These are phyloP conservation scores for Lichtheimia hyalospora DNA, from an alignment of 371 early-diverging fungal genomes.

Conservation along the genomic window DNA sequence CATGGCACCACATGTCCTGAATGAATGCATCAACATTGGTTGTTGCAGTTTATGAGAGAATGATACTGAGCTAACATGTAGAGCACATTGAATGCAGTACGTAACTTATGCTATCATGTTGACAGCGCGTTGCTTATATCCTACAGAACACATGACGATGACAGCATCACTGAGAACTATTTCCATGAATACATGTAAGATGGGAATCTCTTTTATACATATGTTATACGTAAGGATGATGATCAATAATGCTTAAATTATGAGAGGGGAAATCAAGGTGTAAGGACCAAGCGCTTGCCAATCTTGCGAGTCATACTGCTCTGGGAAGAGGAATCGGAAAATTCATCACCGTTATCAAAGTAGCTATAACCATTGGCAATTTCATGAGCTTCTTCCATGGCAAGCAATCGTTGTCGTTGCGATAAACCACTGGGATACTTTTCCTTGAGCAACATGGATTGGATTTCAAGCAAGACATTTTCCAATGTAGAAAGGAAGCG, in stretches of 20 bases:
- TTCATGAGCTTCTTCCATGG: constrained; percentile 40
- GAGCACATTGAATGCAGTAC: too few relatives aligned
- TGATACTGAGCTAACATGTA: too few relatives aligned
- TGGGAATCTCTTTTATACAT: too few relatives aligned
- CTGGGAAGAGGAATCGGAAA: constrained; percentile 11
- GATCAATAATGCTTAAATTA: neutral
- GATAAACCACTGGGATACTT: constrained; percentile 48
- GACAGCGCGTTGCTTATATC: too few relatives aligned
- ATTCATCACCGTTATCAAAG: constrained; percentile 50
- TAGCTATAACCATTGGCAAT: constrained; percentile 48
- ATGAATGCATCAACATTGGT: too few relatives aligned
- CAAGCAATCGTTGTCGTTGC: constrained; percentile 39
- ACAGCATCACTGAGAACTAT: too few relatives aligned
- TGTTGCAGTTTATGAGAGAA: too few relatives aligned
- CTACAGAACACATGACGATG: too few relatives aligned
- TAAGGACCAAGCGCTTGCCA: constrained; percentile 40
- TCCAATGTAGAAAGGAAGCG: constrained; percentile 47
- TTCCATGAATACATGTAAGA: too few relatives aligned
- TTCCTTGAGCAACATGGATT: constrained; percentile 41
- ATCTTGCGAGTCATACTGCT: constrained; percentile 24
- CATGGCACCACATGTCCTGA: too few relatives aligned
- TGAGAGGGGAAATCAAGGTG: neutral
- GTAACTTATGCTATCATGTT: too few relatives aligned
- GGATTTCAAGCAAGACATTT: constrained; percentile 43
- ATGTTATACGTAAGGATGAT: too few relatives aligned